phyloP scores from a whole-genome alignment of 768 basidiomycete genomes.

The Pulveroboletus sp. region DNA sequence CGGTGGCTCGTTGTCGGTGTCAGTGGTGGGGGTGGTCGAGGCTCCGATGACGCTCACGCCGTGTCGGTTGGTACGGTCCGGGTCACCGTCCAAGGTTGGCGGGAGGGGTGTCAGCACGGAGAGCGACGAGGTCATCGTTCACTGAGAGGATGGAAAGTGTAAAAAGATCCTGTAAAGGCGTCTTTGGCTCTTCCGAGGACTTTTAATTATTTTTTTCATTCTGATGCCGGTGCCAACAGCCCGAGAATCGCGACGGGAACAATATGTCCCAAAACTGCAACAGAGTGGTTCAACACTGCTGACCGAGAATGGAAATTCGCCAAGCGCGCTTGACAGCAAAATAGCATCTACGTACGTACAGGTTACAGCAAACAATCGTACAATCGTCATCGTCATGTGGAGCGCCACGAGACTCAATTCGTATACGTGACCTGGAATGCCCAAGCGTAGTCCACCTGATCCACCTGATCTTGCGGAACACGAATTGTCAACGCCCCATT shows the following conservation, averaged over 20 bases:
- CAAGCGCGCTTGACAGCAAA: too few species aligned
- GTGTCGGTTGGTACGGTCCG: constrained; percentile 5
- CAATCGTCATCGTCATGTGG: too few species aligned
- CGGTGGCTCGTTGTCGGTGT: not conserved
- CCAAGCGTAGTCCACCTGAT: too few species aligned
- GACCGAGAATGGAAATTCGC: constrained; percentile 2
- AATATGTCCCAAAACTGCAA: constrained; percentile 7
- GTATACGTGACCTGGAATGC: constrained; percentile 17
- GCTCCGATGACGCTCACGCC: not conserved
- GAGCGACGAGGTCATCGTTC: constrained; percentile 12
- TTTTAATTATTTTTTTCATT: constrained; percentile 7
- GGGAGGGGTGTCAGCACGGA: not conserved
- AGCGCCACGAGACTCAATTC: too few species aligned
- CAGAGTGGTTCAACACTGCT: not conserved
- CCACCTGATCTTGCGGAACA: too few species aligned
- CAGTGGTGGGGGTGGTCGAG: not conserved
- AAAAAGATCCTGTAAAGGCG: not conserved
- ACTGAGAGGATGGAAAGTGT: too few species aligned
- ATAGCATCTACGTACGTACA: too few species aligned
- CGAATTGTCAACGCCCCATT: constrained; percentile 26
- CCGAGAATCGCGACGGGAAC: constrained; percentile 1
- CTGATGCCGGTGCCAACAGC: not conserved
- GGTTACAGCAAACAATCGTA: not conserved
- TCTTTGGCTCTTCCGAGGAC: not conserved
- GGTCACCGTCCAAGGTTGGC: not conserved